Conservation (phyloP, 2,329 filamentous ascomycete genomes). For the Aureobasidium lini region DNA sequence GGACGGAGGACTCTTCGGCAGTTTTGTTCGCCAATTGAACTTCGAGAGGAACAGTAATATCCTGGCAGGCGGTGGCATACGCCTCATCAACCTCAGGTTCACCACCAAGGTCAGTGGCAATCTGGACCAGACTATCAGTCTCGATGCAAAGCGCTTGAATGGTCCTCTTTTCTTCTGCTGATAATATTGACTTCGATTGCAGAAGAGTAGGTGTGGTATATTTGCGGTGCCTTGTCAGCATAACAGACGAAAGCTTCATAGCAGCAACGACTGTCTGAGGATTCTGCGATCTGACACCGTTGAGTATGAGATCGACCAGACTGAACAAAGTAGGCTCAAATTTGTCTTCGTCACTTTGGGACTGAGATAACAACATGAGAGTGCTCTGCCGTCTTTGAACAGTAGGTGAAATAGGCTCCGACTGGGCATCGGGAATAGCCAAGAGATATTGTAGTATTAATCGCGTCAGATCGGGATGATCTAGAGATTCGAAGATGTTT, state of each 20-base stretch:
- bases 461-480: conserved; percentile 89
- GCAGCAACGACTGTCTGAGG: conserved; percentile 86
- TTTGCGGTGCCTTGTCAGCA: conserved; percentile 78
- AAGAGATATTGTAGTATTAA: conserved; percentile 89
- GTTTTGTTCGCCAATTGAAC: conserved; percentile 19
- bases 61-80: conserved; percentile 56
- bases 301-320: conserved; percentile 79
- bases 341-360: conserved; percentile 65
- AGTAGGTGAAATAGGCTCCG: conserved; percentile 46
- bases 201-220: conserved; percentile 76
- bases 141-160: conserved; percentile 69
- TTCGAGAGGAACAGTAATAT: conserved; percentile 42
- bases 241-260: conserved; percentile 75
- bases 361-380: conserved; percentile 73
- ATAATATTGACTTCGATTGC: conserved; percentile 39
- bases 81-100: conserved; percentile 64
- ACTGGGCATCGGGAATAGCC: conserved; percentile 60
- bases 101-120: conserved; percentile 62
- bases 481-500: conserved; percentile 80
- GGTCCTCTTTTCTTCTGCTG: conserved; percentile 50
- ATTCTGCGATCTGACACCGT: conserved; percentile 76
- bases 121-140: conserved; percentile 60
- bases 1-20: neutral
- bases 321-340: conserved; percentile 87
- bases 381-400: conserved; percentile 78